phyloP scores from a whole-genome alignment of 441 rosid genomes.

The Hypseocharis bilobata region DNA sequence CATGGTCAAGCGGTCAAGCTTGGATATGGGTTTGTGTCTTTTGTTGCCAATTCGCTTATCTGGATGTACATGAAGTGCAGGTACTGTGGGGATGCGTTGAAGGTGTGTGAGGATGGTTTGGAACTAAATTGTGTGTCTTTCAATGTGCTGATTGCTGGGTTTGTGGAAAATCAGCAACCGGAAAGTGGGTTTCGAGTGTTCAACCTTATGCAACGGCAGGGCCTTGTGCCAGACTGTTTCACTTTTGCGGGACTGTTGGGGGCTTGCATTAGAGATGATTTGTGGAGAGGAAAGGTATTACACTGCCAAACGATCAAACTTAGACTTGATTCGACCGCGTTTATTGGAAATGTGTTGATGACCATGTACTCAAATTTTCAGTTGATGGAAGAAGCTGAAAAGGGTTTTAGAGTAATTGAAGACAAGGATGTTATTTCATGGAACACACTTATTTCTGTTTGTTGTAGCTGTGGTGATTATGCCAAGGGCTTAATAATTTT shows the following conservation, averaged over 20 bases:
- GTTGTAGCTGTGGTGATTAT: constrained; percentile 34
- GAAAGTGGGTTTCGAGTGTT: constrained; percentile 35
- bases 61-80: constrained; percentile 54
- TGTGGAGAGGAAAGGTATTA: constrained; percentile 27
- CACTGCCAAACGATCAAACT: constrained; percentile 44
- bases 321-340: constrained; percentile 32
- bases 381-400: constrained; percentile 36
- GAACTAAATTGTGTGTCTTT: constrained; percentile 39
- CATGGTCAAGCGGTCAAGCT: constrained; percentile 44
- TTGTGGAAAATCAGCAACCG: constrained; percentile 34
- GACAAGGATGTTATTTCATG: constrained; percentile 50
- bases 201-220: constrained; percentile 32
- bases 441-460: constrained; percentile 42
- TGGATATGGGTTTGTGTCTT: constrained; percentile 33
- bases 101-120: constrained; percentile 17
- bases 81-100: constrained; percentile 32
- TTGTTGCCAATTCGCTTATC: constrained; percentile 49
- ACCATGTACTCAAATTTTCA: constrained; percentile 41
- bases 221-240: constrained; percentile 39
- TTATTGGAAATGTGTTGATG: constrained; percentile 45
- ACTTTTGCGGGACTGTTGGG: constrained; percentile 38
- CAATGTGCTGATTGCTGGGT: constrained; percentile 50
- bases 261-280: constrained; percentile 24
- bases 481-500: constrained; percentile 37
- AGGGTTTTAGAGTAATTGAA: constrained; percentile 29